Evolutionary conservation across 2,329 filamentous ascomycete species (phyloP), one percentile per base, ranked within the genome.

Genomic region (Ustulina deusta): DNA sequence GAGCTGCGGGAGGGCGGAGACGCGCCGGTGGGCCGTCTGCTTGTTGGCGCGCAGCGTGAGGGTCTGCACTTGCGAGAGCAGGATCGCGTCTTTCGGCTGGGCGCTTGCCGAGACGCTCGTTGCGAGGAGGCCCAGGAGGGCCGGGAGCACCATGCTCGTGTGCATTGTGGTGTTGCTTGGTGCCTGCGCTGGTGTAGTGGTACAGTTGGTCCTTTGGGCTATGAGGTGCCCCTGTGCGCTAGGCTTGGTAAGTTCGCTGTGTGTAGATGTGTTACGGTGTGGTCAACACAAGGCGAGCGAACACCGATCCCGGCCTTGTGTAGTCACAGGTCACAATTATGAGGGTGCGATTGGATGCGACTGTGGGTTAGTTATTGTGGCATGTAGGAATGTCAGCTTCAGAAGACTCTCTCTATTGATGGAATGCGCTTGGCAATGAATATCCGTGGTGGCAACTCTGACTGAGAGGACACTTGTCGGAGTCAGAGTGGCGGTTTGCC

Each of bases 1-100:
- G 15, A 97, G 86, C 82, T 97, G 91, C 0, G 93, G 93, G 54
- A 95, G 87, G 27, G 95, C 83, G 25, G 89, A 77, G 42, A 94
- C 87, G 70, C 95, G 93, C 32, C 94, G 92, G 76, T 92, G 87
- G 42, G 89, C 87, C 0, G 95, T 97, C 74, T 87, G 82, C 58
- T 86, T 84, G 77, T 79, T 79, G 68, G 86, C 85, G 67, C 89
- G 90, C 13, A 97, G 87, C 6, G 94, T 97, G 46, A 98, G 87
- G 55, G 91, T 86, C 72, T 93, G 87, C 63, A 98, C 91, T 2
- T 84, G 74, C 29, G 86, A 88, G 73, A 89, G 84, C 65, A 86
- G 84, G 75, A 89, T 85, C 65, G 86, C 86, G 74, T 87, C 80
- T 44, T 81, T 82, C 65, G 85, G 82, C n/a, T 75, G 76, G 7